A percentile compares a stretch with the other conserved stretches of the same genome.
These are phyloP conservation scores for Tolypocladium amazonense DNA, from an alignment of 2,329 filamentous ascomycete species.

Conservation along the genomic window DNA sequence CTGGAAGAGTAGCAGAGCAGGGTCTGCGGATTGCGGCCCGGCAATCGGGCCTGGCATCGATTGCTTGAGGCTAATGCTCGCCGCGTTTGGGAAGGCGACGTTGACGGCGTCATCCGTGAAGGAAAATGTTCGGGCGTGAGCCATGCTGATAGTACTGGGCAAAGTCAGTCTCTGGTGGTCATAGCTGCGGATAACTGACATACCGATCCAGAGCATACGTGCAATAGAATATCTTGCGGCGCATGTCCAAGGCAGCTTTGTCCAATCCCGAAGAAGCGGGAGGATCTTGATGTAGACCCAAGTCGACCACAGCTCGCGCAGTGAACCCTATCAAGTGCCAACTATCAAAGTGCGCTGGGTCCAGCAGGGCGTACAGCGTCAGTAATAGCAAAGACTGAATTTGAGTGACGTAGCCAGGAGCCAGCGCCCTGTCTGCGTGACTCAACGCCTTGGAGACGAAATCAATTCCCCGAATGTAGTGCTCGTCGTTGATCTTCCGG, in stretches of 20 bases:
- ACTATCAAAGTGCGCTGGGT: conserved; percentile 83
- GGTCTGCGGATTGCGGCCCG: conserved; percentile 45
- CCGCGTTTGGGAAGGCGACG: conserved; percentile 60
- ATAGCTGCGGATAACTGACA: conserved; percentile 9
- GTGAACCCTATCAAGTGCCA: conserved; percentile 93
- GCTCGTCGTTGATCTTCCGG: conserved; percentile 53
- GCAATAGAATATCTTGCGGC: conserved; percentile 80
- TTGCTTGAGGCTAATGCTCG: conserved; percentile 29
- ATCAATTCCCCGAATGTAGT: conserved; percentile 45
- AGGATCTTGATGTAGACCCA: conserved; percentile 89
- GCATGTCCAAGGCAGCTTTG: conserved; percentile 60
- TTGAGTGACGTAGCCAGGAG: conserved; percentile 73
- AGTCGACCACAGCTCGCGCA: conserved; percentile 74
- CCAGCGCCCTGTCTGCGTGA: conserved; percentile 72
- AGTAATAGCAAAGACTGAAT: conserved; percentile 82
- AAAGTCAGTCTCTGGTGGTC: conserved; percentile 8
- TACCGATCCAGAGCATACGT: conserved; percentile 84
- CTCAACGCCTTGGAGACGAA: conserved; percentile 56
- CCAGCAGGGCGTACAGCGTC: conserved; percentile 80
- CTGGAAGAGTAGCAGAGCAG: conserved; percentile 69
- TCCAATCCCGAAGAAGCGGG: conserved; percentile 58
- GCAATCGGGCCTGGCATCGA: conserved; percentile 30
- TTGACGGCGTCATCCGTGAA: conserved; percentile 84
- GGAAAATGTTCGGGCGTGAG: conserved; percentile 78
- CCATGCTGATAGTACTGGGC: conserved; percentile 71